Evolutionary conservation across 257 asterid species (phyloP), one percentile per base, ranked within the genome.

Genomic region (Nicotiana obtusifolia): DNA sequence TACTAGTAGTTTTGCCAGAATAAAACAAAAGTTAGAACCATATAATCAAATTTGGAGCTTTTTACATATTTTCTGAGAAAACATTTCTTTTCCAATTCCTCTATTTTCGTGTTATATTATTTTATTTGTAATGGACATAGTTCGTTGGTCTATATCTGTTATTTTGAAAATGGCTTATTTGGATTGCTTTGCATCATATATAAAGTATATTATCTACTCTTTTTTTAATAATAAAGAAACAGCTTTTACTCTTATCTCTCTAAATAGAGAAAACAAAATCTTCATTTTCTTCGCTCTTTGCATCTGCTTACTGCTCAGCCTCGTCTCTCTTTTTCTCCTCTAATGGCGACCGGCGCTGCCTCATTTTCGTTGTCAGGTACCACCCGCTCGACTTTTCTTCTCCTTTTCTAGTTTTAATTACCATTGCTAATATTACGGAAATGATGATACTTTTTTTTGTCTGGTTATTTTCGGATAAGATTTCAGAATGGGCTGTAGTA

Each of bases 291-390:
- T 73, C 79, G 15, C 79, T 81, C 67, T 28, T 47, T 62, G 20
- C 59, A 47, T 64, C 59, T 44, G 4, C 2, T 41, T 41, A 47
- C 44, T 24, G 41, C 62, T 75, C 84, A 22, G 80, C 53, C 78
- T 75, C 82, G 47, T 15, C 44, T 54, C n/a, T 59, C 57, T 33
- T 65, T 16, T 20, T 41, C 65, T 71, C 77, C 69, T 85, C 84
- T 87, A 82, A 92, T 92, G 97, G 93, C 94, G 65, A 80, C 90
- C 85, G 84, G 89, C 77, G n/a, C 85, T 60, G 82, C 80, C 84
- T 88, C 89, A 7, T 56, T 85, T 80, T 83, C 92, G 4, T 41
- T 88, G 57, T 86, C 89, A 78, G 94, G 97, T 90, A 86, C 81
- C 53, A 3, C 24, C 20, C 20, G 22, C 78, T 30, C 14, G 20